Evolutionary conservation across 768 basidiomycete species (phyloP), one percentile per base, ranked within the genome.

Genomic region (Boletus rubropictus): DNA sequence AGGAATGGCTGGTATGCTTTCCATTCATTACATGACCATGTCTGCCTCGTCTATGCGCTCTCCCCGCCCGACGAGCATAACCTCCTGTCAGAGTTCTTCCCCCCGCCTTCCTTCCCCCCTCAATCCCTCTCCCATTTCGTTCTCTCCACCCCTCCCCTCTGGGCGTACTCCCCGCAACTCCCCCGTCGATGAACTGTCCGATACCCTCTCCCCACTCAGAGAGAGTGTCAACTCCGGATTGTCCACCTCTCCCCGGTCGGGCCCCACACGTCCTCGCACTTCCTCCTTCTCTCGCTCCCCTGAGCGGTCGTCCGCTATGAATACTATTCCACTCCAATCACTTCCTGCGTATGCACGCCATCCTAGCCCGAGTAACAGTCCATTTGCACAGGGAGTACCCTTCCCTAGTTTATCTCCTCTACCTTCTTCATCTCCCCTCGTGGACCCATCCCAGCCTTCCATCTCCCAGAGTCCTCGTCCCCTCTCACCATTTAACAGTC

Each of bases 91-190:
- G 21, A 46, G 11, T 4, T 39, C 50, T 39, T 50, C 59, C 1
- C 46, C 56, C 6, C 53, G 53, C 27, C 53, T 52, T 11, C 44
- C 65, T 5, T 66, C 60, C 11, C 65, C 57, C 36, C 50, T 65
- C 17, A 59, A 60, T 14, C 60, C 59, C 1, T 46, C 57, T 37
- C 44, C 46, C 8, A 49, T 42, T 18, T 40, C 46, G 11, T 51
- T 52, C 22, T 34, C 42, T 35, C 44, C 46, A 14, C 36, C 36
- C 18, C 28, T 37, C 2, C 28, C 44, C 2, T 22, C 24, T 8
- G 43, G 46, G 17, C 27, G 40, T 28, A 46, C 44, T 4, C 42
- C 47, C 7, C 33, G 39, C 21, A 39, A 52, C 43, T 55, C 52
- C 9, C 50, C 53, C 10, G 21, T 40, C 2, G 27, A 27, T 5